Conservation (phyloP, 176 grass and related monocot genomes). For the Leersia perrieri region DNA sequence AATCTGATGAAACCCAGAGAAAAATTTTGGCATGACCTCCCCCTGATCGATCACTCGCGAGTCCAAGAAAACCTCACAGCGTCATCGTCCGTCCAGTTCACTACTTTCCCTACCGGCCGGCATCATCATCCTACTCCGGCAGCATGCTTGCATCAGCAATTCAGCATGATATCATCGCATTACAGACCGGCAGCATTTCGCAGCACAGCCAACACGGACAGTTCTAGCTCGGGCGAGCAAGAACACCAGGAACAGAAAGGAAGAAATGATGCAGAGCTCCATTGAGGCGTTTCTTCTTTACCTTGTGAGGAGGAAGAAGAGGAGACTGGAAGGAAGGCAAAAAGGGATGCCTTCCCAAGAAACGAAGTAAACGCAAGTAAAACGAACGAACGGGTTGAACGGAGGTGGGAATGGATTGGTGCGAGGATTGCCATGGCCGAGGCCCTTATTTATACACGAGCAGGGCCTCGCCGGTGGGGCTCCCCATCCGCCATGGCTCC, state of each 20-base stretch:
- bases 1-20: background rate
- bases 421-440: slow-evolving; percentile 3
- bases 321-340: background rate
- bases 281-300: background rate
- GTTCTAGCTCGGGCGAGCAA: background rate
- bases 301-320: slow-evolving; percentile 16
- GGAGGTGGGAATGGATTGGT: slow-evolving; percentile 39
- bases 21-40: slow-evolving; percentile 15
- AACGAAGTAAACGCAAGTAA: slow-evolving; percentile 27
- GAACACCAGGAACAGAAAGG: background rate
- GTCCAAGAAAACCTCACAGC: background rate
- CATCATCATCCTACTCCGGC: background rate
- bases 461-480: background rate
- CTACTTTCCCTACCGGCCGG: background rate
- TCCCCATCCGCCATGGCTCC: background rate
- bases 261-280: background rate
- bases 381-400: slow-evolving; percentile 45
- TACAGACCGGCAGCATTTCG: background rate
- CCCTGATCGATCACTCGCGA: slow-evolving; percentile 2
- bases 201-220: background rate
- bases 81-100: background rate
- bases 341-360: background rate
- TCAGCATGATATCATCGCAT: background rate
- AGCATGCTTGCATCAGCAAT: background rate
- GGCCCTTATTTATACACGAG: slow-evolving; percentile 40